Percentiles rank a stretch among this genome's conserved stretches.
phyloP scores from a whole-genome alignment of 1,284 basidiomycete species.

The Fomes fomentarius region DNA sequence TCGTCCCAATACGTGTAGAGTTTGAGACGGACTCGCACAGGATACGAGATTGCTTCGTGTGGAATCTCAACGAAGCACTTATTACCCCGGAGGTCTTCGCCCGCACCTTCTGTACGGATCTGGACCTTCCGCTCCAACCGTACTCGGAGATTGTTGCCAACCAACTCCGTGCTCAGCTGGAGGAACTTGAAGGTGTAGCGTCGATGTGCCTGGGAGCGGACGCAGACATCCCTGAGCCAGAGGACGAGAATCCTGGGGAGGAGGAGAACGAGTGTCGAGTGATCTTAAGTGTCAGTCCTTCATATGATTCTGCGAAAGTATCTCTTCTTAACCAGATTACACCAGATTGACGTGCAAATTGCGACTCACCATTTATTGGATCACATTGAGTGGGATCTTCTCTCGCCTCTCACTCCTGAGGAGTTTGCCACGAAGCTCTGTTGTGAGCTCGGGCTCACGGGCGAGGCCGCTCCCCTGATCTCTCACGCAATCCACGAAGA shows the following conservation, averaged over 20 bases:
- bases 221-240: conserved; percentile 33
- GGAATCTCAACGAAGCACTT: conserved; percentile 87
- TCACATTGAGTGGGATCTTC: conserved; percentile 98
- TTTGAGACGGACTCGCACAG: conserved; percentile 92
- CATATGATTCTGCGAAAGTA: not conserved
- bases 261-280: conserved; percentile 86
- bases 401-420: conserved; percentile 90
- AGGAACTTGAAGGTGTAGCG: conserved; percentile 84
- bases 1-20: conserved; percentile 93
- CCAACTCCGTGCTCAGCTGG: conserved; percentile 88
- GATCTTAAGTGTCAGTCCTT: conserved; percentile 77
- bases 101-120: conserved; percentile 83
- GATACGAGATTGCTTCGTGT: conserved; percentile 95
- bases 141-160: conserved; percentile 82
- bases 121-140: conserved; percentile 71
- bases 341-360: conserved; percentile 97
- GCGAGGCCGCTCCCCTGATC: conserved; percentile 88
- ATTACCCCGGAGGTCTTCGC: conserved; percentile 88
- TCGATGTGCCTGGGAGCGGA: conserved; percentile 54
- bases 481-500: conserved; percentile 95
- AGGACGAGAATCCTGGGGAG: conserved; percentile 46
- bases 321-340: no score
- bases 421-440: conserved; percentile 83
- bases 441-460: conserved; percentile 84
- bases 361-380: conserved; percentile 89